Percentiles rank a stretch among this genome's conserved stretches.
These are phyloP conservation scores for Calonectria naviculata DNA, from an alignment of 2,329 filamentous ascomycete species.

Conservation along the genomic window DNA sequence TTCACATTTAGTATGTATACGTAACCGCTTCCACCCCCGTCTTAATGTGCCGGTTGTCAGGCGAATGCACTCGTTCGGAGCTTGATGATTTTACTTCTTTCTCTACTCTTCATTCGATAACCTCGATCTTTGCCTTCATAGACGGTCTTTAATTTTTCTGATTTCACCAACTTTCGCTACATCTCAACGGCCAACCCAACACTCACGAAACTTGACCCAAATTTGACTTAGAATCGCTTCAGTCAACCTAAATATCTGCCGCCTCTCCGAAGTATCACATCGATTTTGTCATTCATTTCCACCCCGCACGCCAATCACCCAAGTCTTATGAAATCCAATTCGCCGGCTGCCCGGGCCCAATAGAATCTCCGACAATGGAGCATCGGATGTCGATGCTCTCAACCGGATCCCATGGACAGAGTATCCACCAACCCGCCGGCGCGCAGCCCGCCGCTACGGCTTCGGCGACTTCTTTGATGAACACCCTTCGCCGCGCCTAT, in stretches of 20 bases:
- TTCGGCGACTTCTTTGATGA: slow-evolving; percentile 58
- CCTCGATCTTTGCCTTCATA: neutral
- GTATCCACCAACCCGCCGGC: neutral
- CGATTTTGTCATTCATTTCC: neutral
- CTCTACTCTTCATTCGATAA: neutral
- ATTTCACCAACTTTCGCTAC: neutral
- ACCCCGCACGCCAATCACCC: neutral
- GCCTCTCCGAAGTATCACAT: neutral
- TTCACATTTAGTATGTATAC: neutral
- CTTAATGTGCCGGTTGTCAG: neutral
- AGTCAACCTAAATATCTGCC: neutral
- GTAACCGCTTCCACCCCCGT: neutral
- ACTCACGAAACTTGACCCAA: neutral
- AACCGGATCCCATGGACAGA: neutral
- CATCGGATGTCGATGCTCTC: slow-evolving; percentile 2
- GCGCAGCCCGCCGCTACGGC: neutral
- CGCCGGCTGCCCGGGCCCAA: neutral
- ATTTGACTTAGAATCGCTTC: neutral
- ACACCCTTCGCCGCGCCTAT: slow-evolving; percentile 91
- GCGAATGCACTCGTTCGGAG: neutral
- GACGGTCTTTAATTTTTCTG: neutral
- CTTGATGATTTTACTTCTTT: neutral
- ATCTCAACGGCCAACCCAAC: neutral
- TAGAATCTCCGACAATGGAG: neutral
- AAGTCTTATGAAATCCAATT: neutral